Percentiles rank a stretch among this genome's conserved stretches.
These are phyloP conservation scores for Thraustochytrium striatum DNA, from an alignment of 352 stramenopile genomes.

Conservation along the genomic window DNA sequence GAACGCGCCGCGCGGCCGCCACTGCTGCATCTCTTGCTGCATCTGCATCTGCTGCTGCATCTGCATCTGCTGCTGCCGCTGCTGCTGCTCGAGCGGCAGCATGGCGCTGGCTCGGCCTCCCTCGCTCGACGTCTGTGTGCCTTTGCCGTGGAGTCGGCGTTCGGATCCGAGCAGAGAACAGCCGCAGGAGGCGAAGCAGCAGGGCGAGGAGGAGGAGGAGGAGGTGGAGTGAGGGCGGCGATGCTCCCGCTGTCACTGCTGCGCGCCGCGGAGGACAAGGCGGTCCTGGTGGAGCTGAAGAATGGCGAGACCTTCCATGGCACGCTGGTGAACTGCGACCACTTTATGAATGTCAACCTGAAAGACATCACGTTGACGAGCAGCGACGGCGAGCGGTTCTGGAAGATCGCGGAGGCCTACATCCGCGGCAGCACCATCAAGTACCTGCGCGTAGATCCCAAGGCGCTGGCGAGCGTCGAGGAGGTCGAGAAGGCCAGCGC, in stretches of 20 bases:
- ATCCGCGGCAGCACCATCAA: slow-evolving; percentile 97
- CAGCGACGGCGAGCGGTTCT: slow-evolving; percentile 93
- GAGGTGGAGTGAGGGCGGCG: too few species aligned
- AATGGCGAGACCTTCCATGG: slow-evolving; percentile 98
- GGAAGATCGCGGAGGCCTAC: slow-evolving; percentile 96
- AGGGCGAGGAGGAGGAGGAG: too few species aligned
- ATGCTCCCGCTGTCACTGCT: slow-evolving; percentile 50
- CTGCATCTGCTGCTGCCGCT: too few species aligned
- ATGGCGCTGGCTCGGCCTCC: too few species aligned
- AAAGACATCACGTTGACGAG: slow-evolving; percentile 97
- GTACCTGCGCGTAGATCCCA: slow-evolving; percentile 94
- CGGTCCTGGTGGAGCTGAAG: slow-evolving; percentile 93
- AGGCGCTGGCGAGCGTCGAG: slow-evolving; percentile 90
- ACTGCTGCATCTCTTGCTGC: too few species aligned
- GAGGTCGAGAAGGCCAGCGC: slow-evolving; percentile 72
- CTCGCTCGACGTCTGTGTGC: too few species aligned
- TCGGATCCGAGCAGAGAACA: too few species aligned
- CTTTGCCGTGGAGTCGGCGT: too few species aligned
- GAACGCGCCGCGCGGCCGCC: too few species aligned
- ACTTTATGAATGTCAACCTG: slow-evolving; percentile 99
- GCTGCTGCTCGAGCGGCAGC: too few species aligned
- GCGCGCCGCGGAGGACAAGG: slow-evolving; percentile 29
- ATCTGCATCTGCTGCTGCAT: too few species aligned
- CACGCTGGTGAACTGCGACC: slow-evolving; percentile 91
- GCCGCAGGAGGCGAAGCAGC: too few species aligned